A percentile compares a stretch with the other conserved stretches of the same genome.
Conservation (phyloP, 1,139 yeast species). For the Lodderomyces parapsilosis region DNA sequence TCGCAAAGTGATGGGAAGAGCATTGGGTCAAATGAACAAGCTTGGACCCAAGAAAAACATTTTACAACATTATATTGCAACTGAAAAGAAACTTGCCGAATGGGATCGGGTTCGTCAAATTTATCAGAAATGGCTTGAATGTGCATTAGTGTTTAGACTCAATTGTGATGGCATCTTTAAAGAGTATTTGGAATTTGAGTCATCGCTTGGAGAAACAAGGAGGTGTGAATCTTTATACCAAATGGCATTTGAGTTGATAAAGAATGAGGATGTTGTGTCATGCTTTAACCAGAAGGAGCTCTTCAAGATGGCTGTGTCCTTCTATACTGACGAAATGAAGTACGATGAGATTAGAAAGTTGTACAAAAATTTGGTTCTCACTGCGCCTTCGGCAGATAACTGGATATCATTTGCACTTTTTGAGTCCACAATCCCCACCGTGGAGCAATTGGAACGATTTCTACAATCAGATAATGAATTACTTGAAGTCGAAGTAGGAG, state of each 20-base stretch:
- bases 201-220: constrained; percentile 63
- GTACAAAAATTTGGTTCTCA: constrained; percentile 43
- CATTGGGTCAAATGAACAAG: constrained; percentile 54
- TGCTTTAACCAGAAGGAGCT: constrained; percentile 22
- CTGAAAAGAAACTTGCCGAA: constrained; percentile 61
- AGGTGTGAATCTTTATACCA: constrained; percentile 50
- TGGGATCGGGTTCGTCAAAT: constrained; percentile 76
- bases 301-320: constrained; percentile 55
- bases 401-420: constrained; percentile 75
- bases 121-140: constrained; percentile 66
- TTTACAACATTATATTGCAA: constrained; percentile 59
- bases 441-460: constrained; percentile 44
- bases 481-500: constrained; percentile 53
- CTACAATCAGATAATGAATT: constrained; percentile 29
- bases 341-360: constrained; percentile 57
- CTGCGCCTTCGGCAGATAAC: constrained; percentile 33
- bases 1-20: constrained; percentile 69
- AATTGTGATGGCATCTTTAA: constrained; percentile 25
- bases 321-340: constrained; percentile 57
- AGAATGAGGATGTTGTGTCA: constrained; percentile 10
- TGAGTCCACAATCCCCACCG: constrained; percentile 67
- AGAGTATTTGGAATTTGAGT: constrained; percentile 68
- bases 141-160: constrained; percentile 42
- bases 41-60: constrained; percentile 57
- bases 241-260: constrained; percentile 45